Base-by-base conservation (phyloP, 352 stramenopile genomes). In the Phytopythium aichiense region DNA sequence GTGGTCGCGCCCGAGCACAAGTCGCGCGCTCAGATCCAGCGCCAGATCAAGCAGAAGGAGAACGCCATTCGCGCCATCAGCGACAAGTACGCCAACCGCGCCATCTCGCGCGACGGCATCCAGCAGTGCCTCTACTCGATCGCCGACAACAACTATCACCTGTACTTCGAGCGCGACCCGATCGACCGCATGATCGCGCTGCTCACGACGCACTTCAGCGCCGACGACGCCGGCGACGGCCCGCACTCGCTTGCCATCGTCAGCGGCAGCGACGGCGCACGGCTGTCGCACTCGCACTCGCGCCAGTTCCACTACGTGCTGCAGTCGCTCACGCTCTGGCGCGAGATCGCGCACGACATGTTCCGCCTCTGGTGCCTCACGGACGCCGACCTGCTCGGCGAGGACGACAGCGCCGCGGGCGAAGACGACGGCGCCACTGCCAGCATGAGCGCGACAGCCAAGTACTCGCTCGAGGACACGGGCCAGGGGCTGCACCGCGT, bases 91-190 rank as follows among this genome's bases (percentile, higher is more conserved):
- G 65, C 76, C 18, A 81, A 63, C 56, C 65, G 56, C 42, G 61
- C 69, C 23, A 71, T 91, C 58, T 74, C 72, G 43, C 72, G 73
- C 28, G 94, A 98, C 45, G 80, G 84, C 25, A 96, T 99, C 55
- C 87, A 98, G 71, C 88, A 97, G 58, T 98, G 95, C 65, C 80
- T 99, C 12, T 98, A 98, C 72, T 98, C 88, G 49, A 98, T 99
- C 63, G 91, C 91, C 28, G 96, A 99, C 75, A 99, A 99, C 77
- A 96, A 98, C 68, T 98, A 96, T 53, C 98, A 98, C 71, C 71
- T 99, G 54, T 98, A 99, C 74, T 98, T 95, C 64, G 98, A 99
- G 70, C 92, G 95, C 22, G 90, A 98, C 63, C 96, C 96, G 42
- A 98, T 99, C 64, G 95, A 98, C 67, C 93, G 94, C 40, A 97